Evolutionary conservation across 768 basidiomycete species (phyloP), one percentile per base, ranked within the genome.

Genomic region (Sutorius australiensis): DNA sequence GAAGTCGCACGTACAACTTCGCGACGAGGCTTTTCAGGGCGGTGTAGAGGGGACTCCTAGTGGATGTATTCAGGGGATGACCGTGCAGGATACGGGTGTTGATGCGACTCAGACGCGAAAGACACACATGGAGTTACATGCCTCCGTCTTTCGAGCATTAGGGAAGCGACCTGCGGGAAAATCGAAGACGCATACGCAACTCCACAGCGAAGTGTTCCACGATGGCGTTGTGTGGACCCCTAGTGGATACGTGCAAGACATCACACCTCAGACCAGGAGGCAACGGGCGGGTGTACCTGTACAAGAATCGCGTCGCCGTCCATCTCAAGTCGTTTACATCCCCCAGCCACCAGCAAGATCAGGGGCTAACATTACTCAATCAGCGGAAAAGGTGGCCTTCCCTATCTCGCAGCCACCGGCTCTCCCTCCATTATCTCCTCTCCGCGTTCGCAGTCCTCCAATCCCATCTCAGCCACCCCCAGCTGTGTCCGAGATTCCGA

Each of bases 1-100:
- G 58, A 75, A 66, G 53, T 67, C 66, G 19, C 75, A 76, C 41
- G 38, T 48, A 17, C 64, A 73, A 12, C 66, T 75, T 10, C 73
- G 74, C 45, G 24, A 32, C 2, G 58, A 63, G 24, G 66, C 74
- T 6, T 75, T 73, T 32, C 60, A 60, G 28, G 54, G 62, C 17
- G 66, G 61, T 5, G 33, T 58, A n/a, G 61, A 64, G 7, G 60
- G 60, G 54, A 66, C 70, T 7, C 68, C 71, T 6, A 69, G 66
- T 28, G 70, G 68, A 39, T 53, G 54, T 42, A 38, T 21, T 10
- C 56, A 59, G 30, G 63, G 34, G n/a, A 16, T 3, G 17, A 7
- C 36, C 3, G 36, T 17, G 17, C 36, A 37, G 9, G n/a, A 37
- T 9, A 16, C 16, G 36, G n/a, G 17, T 37, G 36, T n/a, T 17